phyloP scores from a whole-genome alignment of 2,329 filamentous ascomycete species.

The Pseudopithomyces maydicus region DNA sequence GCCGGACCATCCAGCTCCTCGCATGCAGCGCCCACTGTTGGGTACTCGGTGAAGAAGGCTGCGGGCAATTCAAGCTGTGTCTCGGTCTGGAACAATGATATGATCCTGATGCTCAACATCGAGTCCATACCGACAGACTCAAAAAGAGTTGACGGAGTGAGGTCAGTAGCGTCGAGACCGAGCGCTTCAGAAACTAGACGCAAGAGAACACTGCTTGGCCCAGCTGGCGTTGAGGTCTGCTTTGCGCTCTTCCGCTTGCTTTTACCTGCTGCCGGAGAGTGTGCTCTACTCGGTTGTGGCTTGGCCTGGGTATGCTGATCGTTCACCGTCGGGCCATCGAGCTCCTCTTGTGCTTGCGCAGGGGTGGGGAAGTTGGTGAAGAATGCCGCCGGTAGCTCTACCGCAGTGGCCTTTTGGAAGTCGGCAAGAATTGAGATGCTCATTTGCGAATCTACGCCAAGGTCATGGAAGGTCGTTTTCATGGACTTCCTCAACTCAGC shows the following conservation, averaged over 20 bases:
- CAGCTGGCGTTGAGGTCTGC: neutral
- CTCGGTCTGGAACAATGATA: conserved; percentile 9
- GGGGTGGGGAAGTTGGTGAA: neutral
- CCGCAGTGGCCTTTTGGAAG: conserved; percentile 4
- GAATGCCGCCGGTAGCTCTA: conserved; percentile 2
- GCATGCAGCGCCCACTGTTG: neutral
- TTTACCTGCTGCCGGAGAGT: neutral
- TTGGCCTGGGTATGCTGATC: neutral
- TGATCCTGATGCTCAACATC: conserved; percentile 7
- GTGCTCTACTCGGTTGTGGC: neutral
- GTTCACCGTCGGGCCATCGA: neutral
- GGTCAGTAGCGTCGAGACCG: neutral
- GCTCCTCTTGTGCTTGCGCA: neutral
- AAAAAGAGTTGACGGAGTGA: conserved; percentile 26
- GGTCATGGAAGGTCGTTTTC: conserved; percentile 43
- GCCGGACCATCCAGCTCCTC: neutral
- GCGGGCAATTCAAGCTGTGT: conserved; percentile 1
- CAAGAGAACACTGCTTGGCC: neutral
- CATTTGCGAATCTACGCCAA: conserved; percentile 9
- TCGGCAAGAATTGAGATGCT: conserved; percentile 12
- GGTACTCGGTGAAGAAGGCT: neutral
- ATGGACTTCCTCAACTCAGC: neutral
- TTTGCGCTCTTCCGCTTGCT: neutral
- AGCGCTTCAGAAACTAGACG: neutral
- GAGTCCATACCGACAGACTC: conserved; percentile 6